Evolutionary conservation across 805 yeast genomes (phyloP).

Genomic region (Yarrowia porcina): DNA sequence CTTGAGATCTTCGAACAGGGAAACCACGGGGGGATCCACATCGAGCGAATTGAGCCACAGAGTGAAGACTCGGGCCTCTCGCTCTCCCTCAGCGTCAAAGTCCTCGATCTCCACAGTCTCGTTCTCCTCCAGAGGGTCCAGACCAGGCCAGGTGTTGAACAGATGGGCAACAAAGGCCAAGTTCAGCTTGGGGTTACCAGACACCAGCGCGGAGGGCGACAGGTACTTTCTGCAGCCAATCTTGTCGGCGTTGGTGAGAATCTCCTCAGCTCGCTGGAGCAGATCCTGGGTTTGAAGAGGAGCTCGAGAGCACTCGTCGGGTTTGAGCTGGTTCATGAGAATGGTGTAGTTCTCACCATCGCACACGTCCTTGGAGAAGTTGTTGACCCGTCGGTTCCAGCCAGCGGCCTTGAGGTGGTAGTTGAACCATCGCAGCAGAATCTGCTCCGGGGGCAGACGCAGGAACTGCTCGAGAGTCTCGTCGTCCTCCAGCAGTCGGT

Average conservation of each 20-base stretch:
- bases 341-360: conserved; percentile 97
- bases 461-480: conserved; percentile 96
- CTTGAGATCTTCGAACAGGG: conserved; percentile 88
- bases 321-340: conserved; percentile 80
- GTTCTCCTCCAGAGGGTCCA: conserved; percentile 87
- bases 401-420: conserved; percentile 91
- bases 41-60: conserved; percentile 95
- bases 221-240: conserved; percentile 90
- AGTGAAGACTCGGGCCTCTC: conserved; percentile 98
- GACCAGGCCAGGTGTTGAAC: conserved; percentile 94
- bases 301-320: conserved; percentile 72
- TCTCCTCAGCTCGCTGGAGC: conserved; percentile 79
- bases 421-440: conserved; percentile 94
- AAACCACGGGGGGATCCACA: conserved; percentile 90
- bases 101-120: conserved; percentile 95
- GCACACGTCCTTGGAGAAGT: conserved; percentile 81
- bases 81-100: conserved; percentile 98
- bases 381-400: conserved; percentile 79
- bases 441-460: conserved; percentile 96
- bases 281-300: conserved; percentile 80
- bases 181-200: conserved; percentile 95
- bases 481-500: conserved; percentile 90
- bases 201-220: conserved; percentile 87
- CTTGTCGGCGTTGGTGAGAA: conserved; percentile 82
- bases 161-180: conserved; percentile 96